These are phyloP conservation scores for Scheffersomyces titani DNA, from an alignment of 1,139 yeast species.

Conservation along the genomic window DNA sequence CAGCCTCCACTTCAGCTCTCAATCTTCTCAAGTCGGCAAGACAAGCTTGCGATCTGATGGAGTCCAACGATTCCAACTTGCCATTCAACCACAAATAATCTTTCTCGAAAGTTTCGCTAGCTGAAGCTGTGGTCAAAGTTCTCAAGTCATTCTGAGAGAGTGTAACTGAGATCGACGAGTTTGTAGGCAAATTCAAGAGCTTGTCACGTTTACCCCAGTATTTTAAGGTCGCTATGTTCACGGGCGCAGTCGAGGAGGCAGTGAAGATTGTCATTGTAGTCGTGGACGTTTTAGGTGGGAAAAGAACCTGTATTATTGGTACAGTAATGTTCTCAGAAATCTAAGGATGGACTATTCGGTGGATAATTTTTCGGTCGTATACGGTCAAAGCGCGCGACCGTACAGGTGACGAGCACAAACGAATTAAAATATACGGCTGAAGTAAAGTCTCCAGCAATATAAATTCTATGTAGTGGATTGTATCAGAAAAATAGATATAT, in stretches of 20 bases:
- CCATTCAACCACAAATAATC: constrained; percentile 89
- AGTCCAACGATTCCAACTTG: constrained; percentile 58
- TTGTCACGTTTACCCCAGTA: constrained; percentile 99
- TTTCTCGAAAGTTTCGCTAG: constrained; percentile 53
- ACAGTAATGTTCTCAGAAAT: neutral
- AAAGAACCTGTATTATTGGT: neutral
- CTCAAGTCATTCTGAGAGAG: constrained; percentile 86
- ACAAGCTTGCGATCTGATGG: constrained; percentile 80
- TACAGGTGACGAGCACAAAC: neutral
- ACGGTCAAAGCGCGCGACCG: neutral
- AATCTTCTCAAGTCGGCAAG: constrained; percentile 70
- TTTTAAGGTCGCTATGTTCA: constrained; percentile 93
- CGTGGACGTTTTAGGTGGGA: neutral
- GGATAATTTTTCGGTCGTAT: neutral
- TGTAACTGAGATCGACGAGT: constrained; percentile 93
- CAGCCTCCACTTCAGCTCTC: constrained; percentile 56
- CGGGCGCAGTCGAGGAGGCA: constrained; percentile 95
- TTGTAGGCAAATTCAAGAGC: constrained; percentile 85
- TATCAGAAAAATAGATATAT: no score
- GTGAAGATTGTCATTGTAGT: constrained; percentile 50
- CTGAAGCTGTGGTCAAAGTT: constrained; percentile 86
- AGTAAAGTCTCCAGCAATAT: neutral
- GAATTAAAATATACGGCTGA: neutral
- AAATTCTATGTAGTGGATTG: neutral
- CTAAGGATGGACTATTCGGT: neutral